A percentile compares a stretch with the other conserved stretches of the same genome.
Evolutionary conservation across 257 asterid genomes (phyloP).

Genomic region (Euphrasia confusa): DNA sequence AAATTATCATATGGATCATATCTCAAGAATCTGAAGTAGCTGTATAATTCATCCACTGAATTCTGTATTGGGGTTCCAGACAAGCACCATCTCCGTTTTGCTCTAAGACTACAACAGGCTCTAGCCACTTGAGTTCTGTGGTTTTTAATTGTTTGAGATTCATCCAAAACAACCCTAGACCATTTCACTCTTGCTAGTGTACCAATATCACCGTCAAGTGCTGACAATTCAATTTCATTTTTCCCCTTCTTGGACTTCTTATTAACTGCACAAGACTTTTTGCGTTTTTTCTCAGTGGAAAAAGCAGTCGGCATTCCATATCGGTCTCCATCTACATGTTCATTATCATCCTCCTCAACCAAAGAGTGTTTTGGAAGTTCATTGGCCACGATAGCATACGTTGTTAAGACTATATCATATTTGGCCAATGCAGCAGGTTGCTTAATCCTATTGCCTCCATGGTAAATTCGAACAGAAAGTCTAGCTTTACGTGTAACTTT

Average conservation of each 20-base stretch:
- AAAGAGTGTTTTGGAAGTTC: constrained; percentile 92
- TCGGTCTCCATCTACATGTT: constrained; percentile 56
- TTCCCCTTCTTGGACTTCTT: constrained; percentile 70
- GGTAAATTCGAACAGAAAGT: constrained; percentile 67
- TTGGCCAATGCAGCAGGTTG: constrained; percentile 65
- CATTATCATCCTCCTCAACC: constrained; percentile 82
- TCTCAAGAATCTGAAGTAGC: constrained; percentile 95
- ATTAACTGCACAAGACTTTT: constrained; percentile 41
- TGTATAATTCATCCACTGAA: constrained; percentile 85
- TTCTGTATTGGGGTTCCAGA: constrained; percentile 99
- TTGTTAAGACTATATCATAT: constrained; percentile 83
- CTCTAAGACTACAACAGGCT: constrained; percentile 98
- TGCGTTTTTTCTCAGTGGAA: constrained; percentile 48
- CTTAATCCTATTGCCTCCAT: constrained; percentile 82
- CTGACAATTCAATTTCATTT: constrained; percentile 47
- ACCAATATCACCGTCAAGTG: constrained; percentile 67
- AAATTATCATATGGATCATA: constrained; percentile 86
- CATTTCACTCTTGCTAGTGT: constrained; percentile 84
- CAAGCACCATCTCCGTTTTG: constrained; percentile 96
- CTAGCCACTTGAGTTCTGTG: constrained; percentile 97
- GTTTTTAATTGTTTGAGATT: constrained; percentile 93
- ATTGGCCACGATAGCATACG: constrained; percentile 84
- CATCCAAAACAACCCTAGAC: constrained; percentile 95
- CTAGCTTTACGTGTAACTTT: constrained; percentile 52
- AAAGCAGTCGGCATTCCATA: constrained; percentile 75